Evolutionary conservation across 768 basidiomycete genomes (phyloP).

Genomic region (Mycena amicta): DNA sequence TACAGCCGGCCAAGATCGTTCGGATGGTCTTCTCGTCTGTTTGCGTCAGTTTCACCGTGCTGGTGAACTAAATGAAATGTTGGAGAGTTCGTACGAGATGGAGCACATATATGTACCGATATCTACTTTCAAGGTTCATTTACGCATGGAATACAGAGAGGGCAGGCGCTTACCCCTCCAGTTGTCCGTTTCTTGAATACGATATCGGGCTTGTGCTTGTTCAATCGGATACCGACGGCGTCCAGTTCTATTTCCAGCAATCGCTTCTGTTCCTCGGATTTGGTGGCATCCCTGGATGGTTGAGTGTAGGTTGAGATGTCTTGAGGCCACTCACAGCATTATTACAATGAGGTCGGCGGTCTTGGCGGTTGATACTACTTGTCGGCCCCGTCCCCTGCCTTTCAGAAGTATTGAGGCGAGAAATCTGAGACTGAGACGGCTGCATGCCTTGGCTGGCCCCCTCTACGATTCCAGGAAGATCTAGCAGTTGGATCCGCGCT

Average conservation of each 20-base stretch:
- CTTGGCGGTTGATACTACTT: constrained; percentile 93
- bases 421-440: too few species aligned
- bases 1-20: constrained; percentile 87
- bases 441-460: constrained; percentile 89
- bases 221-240: constrained; percentile 93
- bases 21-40: constrained; percentile 96
- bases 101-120: constrained; percentile 47
- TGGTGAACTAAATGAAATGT: constrained; percentile 59
- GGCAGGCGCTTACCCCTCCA: constrained; percentile 67
- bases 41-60: constrained; percentile 90
- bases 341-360: constrained; percentile 92
- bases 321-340: constrained; percentile 55
- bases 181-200: constrained; percentile 93
- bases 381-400: constrained; percentile 90
- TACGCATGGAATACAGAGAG: constrained; percentile 10
- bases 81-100: background rate
- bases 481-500: constrained; percentile 86
- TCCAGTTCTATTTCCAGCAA: constrained; percentile 93
- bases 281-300: constrained; percentile 68
- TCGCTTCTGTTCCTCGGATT: constrained; percentile 87
- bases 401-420: too few species aligned
- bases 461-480: constrained; percentile 95
- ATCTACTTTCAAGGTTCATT: constrained; percentile 48
- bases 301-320: background rate
- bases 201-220: constrained; percentile 88